A percentile compares a stretch with the other conserved stretches of the same genome.
phyloP scores from a whole-genome alignment of 2,329 filamentous ascomycete genomes.

The Pseudopyrenochaeta lycopersici region DNA sequence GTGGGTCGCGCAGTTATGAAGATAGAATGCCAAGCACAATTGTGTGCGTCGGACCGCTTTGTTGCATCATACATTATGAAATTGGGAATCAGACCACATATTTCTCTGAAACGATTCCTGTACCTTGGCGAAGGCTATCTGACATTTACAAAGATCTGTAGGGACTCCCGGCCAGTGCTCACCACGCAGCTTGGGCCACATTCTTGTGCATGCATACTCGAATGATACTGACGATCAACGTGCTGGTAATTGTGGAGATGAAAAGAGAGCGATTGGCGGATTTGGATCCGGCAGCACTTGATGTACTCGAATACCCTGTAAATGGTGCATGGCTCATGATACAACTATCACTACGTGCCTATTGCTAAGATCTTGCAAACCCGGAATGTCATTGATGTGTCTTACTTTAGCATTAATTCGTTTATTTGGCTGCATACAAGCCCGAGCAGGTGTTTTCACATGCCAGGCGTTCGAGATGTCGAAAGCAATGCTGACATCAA shows the following conservation, averaged over 20 bases:
- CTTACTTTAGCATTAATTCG: not conserved
- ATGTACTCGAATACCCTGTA: not conserved
- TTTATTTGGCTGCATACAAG: not conserved
- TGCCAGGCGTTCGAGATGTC: not conserved
- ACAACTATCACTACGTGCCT: constrained; percentile 1
- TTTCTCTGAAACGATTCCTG: too few relatives aligned
- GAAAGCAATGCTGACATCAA: not conserved
- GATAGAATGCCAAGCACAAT: not conserved
- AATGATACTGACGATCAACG: not conserved
- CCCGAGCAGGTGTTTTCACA: not conserved
- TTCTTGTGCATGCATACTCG: not conserved
- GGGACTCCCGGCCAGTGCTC: not conserved
- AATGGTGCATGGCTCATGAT: constrained; percentile 8
- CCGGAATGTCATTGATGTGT: not conserved
- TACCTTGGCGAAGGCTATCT: too few relatives aligned
- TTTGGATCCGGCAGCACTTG: not conserved
- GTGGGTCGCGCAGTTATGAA: not conserved
- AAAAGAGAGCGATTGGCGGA: not conserved
- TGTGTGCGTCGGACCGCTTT: too few relatives aligned
- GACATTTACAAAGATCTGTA: not conserved
- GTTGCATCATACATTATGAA: too few relatives aligned
- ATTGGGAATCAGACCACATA: too few relatives aligned
- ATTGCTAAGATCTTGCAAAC: constrained; percentile 5
- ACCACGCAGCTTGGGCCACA: not conserved
- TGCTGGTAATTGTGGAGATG: not conserved